These are phyloP conservation scores for Arthrobotrys conoides DNA, from an alignment of 2,329 filamentous ascomycete genomes.

Conservation along the genomic window DNA sequence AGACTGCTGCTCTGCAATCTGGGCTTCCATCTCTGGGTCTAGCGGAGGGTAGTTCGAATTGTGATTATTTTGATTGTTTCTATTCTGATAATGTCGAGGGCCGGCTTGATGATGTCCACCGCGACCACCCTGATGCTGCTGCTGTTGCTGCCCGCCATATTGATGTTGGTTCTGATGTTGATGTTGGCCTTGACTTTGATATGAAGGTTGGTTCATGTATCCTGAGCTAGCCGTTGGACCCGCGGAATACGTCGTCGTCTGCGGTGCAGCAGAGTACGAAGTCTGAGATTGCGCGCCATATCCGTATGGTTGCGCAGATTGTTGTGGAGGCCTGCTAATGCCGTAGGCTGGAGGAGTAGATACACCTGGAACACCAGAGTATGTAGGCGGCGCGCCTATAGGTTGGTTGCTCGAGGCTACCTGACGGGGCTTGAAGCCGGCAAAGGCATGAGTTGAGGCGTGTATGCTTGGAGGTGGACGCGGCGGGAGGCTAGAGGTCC, in stretches of 20 bases:
- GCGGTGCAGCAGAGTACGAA: conserved; percentile 64
- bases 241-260: conserved; percentile 65
- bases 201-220: conserved; percentile 60
- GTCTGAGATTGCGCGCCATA: conserved; percentile 48
- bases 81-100: conserved; percentile 67
- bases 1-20: conserved; percentile 95
- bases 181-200: conserved; percentile 56
- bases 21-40: conserved; percentile 87
- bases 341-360: conserved; percentile 64
- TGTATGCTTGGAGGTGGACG: conserved; percentile 81
- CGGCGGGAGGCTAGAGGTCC: conserved; percentile 71
- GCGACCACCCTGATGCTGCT: conserved; percentile 65
- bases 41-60: conserved; percentile 67
- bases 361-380: conserved; percentile 63
- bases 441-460: conserved; percentile 73
- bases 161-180: conserved; percentile 30
- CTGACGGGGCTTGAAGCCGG: conserved; percentile 74
- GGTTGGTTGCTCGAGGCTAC: conserved; percentile 68
- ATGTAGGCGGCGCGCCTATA: conserved; percentile 66
- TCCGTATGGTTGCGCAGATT: conserved; percentile 32
- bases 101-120: conserved; percentile 72
- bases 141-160: conserved; percentile 56
- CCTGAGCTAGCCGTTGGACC: conserved; percentile 62
- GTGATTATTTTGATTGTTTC: conserved; percentile 68
- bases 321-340: conserved; percentile 27